phyloP scores from a whole-genome alignment of 1,284 basidiomycete species.

The Gomphus bonarii region DNA sequence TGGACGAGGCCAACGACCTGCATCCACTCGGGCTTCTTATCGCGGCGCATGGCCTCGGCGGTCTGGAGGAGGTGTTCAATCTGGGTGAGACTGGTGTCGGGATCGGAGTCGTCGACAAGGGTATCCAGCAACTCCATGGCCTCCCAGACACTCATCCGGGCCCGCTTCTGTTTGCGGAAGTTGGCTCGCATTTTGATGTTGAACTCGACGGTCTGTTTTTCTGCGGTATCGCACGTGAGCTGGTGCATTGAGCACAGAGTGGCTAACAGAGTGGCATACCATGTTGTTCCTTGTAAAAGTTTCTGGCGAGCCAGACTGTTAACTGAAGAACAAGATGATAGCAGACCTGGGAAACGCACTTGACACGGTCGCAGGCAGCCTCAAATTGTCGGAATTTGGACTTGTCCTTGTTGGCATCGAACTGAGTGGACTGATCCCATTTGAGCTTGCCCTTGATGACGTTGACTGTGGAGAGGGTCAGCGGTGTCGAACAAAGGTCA shows the following conservation, averaged over 20 bases:
- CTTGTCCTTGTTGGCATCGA: conserved; percentile 76
- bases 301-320: conserved; percentile 12
- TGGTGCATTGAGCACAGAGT: conserved; percentile 1
- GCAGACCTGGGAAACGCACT: conserved; percentile 21
- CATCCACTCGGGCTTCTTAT: conserved; percentile 88
- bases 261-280: conserved; percentile 29
- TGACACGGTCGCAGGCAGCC: conserved; percentile 79
- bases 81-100: conserved; percentile 72
- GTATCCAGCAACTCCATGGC: conserved; percentile 87
- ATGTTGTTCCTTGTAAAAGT: conserved; percentile 84
- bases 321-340: not conserved
- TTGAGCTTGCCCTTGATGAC: conserved; percentile 41
- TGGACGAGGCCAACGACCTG: conserved; percentile 84
- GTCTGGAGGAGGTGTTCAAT: conserved; percentile 89
- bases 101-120: conserved; percentile 82
- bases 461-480: conserved; percentile 42
- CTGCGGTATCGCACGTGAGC: conserved; percentile 25
- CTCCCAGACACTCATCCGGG: conserved; percentile 78
- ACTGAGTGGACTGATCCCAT: conserved; percentile 54
- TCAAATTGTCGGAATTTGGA: conserved; percentile 61
- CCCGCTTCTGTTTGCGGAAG: conserved; percentile 54
- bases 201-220: conserved; percentile 81
- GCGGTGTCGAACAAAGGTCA: not conserved
- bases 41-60: conserved; percentile 81
- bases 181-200: conserved; percentile 70